Evolutionary conservation across 2,329 filamentous ascomycete genomes (phyloP).

Genomic region (Orbilia oligospora): DNA sequence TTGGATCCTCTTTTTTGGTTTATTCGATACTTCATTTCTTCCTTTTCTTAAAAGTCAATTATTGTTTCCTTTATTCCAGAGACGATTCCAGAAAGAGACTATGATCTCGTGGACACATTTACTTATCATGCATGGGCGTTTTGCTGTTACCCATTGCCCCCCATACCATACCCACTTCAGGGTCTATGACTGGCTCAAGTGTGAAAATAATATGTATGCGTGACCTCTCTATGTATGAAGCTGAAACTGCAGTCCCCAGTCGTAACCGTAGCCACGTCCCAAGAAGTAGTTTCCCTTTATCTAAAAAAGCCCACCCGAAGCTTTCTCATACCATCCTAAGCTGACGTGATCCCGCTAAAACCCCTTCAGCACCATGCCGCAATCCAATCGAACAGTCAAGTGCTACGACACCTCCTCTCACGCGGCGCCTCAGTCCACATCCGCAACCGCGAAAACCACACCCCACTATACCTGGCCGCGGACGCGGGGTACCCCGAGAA

Average conservation of each 20-base stretch:
- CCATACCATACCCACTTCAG: background rate
- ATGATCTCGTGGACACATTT: constrained; percentile 49
- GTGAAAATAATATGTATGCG: constrained; percentile 13
- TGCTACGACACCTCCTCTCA: constrained; percentile 74
- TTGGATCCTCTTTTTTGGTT: background rate
- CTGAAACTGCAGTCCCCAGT: constrained; percentile 39
- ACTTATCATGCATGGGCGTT: constrained; percentile 28
- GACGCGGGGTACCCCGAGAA: constrained; percentile 73
- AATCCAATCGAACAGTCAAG: constrained; percentile 69
- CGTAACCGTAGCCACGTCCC: constrained; percentile 26
- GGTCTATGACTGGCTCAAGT: background rate
- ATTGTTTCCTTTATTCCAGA: constrained; percentile 9
- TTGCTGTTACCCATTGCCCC: constrained; percentile 13
- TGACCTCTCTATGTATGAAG: constrained; percentile 21
- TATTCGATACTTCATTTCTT: constrained; percentile 3
- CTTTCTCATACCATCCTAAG: background rate
- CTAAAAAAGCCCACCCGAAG: constrained; percentile 7
- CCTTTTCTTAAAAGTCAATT: background rate
- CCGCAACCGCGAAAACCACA: constrained; percentile 77
- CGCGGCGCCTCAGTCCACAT: constrained; percentile 78
- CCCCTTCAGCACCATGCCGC: constrained; percentile 66
- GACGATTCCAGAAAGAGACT: constrained; percentile 33
- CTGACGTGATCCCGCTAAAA: constrained; percentile 38
- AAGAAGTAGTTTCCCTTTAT: background rate
- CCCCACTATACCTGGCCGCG: constrained; percentile 76